Evolutionary conservation across 2,329 filamentous ascomycete species (phyloP).

Genomic region (Verticillium alfalfae): DNA sequence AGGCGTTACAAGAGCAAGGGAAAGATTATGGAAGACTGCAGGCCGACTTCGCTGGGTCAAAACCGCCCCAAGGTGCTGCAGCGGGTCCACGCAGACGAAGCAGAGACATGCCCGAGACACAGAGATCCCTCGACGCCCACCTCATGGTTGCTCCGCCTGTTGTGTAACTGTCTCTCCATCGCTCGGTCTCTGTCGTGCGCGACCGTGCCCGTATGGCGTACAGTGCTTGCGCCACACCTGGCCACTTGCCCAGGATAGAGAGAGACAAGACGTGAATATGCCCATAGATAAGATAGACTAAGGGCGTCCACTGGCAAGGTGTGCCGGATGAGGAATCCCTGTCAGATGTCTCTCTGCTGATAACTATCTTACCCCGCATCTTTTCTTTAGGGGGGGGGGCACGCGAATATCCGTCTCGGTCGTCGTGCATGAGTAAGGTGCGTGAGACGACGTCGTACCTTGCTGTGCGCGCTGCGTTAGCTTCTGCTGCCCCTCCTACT

Average conservation of each 20-base stretch:
- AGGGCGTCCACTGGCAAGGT: no score
- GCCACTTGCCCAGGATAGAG: neutral
- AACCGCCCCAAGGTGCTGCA: constrained; percentile 4
- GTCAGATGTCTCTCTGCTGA: neutral
- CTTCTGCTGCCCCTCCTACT: neutral
- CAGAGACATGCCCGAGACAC: neutral
- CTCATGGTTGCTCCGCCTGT: neutral
- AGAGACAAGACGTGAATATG: no score
- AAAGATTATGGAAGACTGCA: no score
- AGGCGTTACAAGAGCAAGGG: no score
- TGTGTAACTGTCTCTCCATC: neutral
- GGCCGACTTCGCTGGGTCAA: no score
- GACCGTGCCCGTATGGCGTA: neutral
- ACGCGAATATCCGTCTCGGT: neutral
- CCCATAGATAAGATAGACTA: no score
- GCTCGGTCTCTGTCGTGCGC: no score
- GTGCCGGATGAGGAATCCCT: neutral
- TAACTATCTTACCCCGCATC: neutral
- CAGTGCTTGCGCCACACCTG: neutral
- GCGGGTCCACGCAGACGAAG: neutral
- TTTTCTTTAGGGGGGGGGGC: neutral
- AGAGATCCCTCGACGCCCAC: neutral
- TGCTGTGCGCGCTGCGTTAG: neutral
- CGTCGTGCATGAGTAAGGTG: neutral
- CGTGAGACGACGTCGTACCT: neutral